Percentiles rank a stretch among this genome's conserved stretches.
Conservation (phyloP, 495 filamentous ascomycete genomes). For the Penicillium desertorum region DNA sequence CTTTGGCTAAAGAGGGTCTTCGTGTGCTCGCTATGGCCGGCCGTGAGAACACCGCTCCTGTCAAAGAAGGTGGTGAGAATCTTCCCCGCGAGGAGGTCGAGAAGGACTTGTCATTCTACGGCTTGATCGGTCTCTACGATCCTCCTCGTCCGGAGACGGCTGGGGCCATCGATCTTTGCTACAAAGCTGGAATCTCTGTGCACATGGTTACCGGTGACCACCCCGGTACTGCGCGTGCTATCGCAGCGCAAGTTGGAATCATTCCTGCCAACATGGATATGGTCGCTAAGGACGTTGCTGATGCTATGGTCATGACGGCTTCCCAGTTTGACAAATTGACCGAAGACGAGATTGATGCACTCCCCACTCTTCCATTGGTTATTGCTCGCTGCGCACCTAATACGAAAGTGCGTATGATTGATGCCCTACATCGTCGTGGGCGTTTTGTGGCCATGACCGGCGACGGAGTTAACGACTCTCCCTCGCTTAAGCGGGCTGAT, state of each 20-base stretch:
- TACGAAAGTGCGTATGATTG: slow-evolving; percentile 78
- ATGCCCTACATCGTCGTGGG: slow-evolving; percentile 66
- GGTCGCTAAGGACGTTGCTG: slow-evolving; percentile 53
- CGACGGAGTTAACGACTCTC: slow-evolving; percentile 86
- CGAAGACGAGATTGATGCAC: slow-evolving; percentile 61
- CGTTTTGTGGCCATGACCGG: slow-evolving; percentile 81
- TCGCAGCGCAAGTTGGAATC: slow-evolving; percentile 66
- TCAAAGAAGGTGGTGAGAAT: slow-evolving; percentile 35
- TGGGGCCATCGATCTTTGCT: slow-evolving; percentile 58
- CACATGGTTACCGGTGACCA: slow-evolving; percentile 77
- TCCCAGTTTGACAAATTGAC: slow-evolving; percentile 65
- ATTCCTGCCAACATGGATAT: slow-evolving; percentile 54
- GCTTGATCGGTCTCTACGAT: slow-evolving; percentile 71
- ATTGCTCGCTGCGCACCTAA: slow-evolving; percentile 70
- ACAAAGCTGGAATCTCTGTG: slow-evolving; percentile 67
- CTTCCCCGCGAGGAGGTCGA: slow-evolving; percentile 60
- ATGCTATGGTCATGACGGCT: slow-evolving; percentile 70
- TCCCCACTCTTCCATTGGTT: slow-evolving; percentile 66
- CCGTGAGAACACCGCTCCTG: slow-evolving; percentile 34
- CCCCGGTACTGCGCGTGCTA: slow-evolving; percentile 62
- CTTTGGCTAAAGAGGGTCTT: slow-evolving; percentile 61
- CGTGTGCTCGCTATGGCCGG: slow-evolving; percentile 64
- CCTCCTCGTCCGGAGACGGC: slow-evolving; percentile 60
- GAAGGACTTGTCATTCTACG: slow-evolving; percentile 58
- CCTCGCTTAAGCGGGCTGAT: slow-evolving; percentile 76